Conservation (phyloP, 1,284 basidiomycete species). For the Naganishia sp. region DNA sequence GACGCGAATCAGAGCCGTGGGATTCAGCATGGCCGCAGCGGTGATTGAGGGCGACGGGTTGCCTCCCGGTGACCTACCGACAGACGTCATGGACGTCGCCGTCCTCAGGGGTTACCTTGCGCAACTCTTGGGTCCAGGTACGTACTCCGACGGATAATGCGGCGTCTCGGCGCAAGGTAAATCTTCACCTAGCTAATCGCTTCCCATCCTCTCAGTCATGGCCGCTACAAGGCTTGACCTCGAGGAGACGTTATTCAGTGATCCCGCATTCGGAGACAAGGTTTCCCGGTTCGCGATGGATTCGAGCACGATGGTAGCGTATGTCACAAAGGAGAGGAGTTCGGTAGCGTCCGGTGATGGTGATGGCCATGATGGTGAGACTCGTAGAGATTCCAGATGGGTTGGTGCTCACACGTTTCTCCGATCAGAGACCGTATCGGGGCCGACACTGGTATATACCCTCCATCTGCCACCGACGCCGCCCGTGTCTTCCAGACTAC, state of each 20-base stretch:
- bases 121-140: conserved; percentile 47
- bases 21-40: conserved; percentile 3
- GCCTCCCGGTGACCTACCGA: neutral
- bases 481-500: conserved; percentile 69
- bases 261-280: conserved; percentile 52
- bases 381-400: neutral
- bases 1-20: neutral
- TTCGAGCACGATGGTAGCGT: conserved; percentile 50
- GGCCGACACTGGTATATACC: conserved; percentile 40
- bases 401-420: neutral
- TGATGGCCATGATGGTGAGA: conserved; percentile 44
- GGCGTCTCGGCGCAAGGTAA: no score
- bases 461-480: conserved; percentile 52
- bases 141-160: conserved; percentile 23
- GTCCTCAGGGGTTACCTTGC: conserved; percentile 48
- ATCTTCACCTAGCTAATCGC: no score
- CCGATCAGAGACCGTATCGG: conserved; percentile 38
- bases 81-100: conserved; percentile 41
- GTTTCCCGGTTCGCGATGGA: conserved; percentile 49
- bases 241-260: conserved; percentile 47
- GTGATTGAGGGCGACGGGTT: neutral
- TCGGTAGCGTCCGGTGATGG: conserved; percentile 39
- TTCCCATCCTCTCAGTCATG: conserved; percentile 44
- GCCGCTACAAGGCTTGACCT: conserved; percentile 46
- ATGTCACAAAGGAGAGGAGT: conserved; percentile 41